Evolutionary conservation across 306 rosid genomes (phyloP).

Genomic region (Vicia faba): DNA sequence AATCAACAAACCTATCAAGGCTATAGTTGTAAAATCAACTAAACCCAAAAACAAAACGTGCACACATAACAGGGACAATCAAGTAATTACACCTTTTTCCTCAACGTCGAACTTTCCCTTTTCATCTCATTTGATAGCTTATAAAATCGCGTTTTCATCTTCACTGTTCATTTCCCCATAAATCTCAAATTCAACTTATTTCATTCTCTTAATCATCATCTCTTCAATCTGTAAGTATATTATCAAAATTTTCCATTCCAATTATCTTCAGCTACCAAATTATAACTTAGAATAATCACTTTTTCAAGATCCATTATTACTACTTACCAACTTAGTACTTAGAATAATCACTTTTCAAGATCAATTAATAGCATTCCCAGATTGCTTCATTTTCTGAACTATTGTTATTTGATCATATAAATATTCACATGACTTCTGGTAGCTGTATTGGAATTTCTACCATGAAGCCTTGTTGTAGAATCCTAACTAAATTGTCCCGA

Average conservation of each 20-base stretch:
- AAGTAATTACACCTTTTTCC: constrained; percentile 26
- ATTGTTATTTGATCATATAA: constrained; percentile 43
- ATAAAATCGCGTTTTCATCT: constrained; percentile 22
- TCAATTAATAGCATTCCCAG: background rate
- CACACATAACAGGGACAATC: constrained; percentile 43
- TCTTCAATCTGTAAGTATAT: constrained; percentile 54
- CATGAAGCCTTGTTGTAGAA: constrained; percentile 75
- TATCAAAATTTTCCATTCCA: background rate
- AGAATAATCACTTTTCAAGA: constrained; percentile 8
- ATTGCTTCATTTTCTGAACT: constrained; percentile 30
- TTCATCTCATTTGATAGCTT: background rate
- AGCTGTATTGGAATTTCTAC: constrained; percentile 67
- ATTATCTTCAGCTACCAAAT: constrained; percentile 15
- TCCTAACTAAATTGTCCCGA: constrained; percentile 51
- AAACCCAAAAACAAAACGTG: background rate
- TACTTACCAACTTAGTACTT: background rate
- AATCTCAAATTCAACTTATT: constrained; percentile 37
- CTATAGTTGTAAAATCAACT: constrained; percentile 14
- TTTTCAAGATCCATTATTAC: too few relatives aligned
- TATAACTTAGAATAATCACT: constrained; percentile 18
- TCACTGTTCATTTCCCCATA: background rate
- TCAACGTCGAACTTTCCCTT: constrained; percentile 37
- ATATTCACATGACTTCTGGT: constrained; percentile 50
- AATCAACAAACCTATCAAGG: constrained; percentile 13
- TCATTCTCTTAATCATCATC: constrained; percentile 20